Evolutionary conservation across 345 rosid species (phyloP), one percentile per base, ranked within the genome.

Genomic region (Hypericum perforatum): DNA sequence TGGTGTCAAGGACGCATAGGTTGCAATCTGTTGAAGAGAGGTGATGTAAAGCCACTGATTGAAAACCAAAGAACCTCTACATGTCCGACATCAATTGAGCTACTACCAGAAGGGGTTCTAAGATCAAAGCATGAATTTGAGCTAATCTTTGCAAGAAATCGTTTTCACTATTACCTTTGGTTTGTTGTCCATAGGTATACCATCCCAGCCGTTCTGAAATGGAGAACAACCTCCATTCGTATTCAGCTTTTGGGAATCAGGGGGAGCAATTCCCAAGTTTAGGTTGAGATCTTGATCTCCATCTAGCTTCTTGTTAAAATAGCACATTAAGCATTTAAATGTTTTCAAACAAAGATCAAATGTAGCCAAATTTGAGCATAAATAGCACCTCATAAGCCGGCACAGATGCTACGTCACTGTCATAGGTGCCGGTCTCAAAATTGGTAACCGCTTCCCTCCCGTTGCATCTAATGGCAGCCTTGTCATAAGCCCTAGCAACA

Each of bases 371-470:
- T 11, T 11, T 42, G 49, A 38, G 37, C 43, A 52, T n/a, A 56
- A 46, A 37, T 11, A 40, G 15, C 56, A 80, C 77, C 81, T 63
- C 59, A 42, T 45, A 61, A 32, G 58, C 52, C 54, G 69, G 59
- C 42, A 52, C 72, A 0, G 65, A 55, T 7, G 45, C 46, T 5
- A 71, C 63, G 62, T 84, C 82, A 5, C 60, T 83, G 13, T 77
- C 79, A 32, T 89, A 89, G 0, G 69, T 58, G 67, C 78, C 79
- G 2, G 91, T 80, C 44, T 82, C 88, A 62, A 94, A 94, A 73
- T 94, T 94, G 36, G 97, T 86, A 42, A 94, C 83, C 0, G 99
- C 96, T 63, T 94, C 99, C 65, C 76, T 79, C n/a, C 96, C 97
- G 59, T 76, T 79, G 56, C 81, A 83, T 41, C 80, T 85, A 9